Conservation (phyloP, 495 filamentous ascomycete genomes). For the Trichoderma parareesei region DNA sequence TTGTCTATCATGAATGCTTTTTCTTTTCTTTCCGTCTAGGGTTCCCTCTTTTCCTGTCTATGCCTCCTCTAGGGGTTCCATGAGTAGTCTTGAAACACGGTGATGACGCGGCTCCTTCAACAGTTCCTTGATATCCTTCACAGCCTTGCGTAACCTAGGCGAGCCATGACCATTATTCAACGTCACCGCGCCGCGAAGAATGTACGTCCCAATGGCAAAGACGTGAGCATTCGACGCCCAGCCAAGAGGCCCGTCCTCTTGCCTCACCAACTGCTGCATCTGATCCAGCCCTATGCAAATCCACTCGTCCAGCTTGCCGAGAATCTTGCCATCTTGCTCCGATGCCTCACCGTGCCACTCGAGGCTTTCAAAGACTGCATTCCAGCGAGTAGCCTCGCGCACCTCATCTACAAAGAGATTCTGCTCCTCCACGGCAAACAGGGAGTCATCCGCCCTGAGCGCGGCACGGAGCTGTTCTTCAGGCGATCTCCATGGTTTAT, state of each 20-base stretch:
- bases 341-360: slow-evolving; percentile 13
- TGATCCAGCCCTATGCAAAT: slow-evolving; percentile 45
- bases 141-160: background rate
- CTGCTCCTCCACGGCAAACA: slow-evolving; percentile 85
- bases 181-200: background rate
- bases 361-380: slow-evolving; percentile 33
- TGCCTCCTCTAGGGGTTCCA: background rate
- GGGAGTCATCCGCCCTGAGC: slow-evolving; percentile 53
- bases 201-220: slow-evolving; percentile 53
- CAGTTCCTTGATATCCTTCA: background rate
- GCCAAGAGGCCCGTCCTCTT: slow-evolving; percentile 56
- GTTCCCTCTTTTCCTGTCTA: background rate
- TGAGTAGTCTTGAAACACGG: background rate
- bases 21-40: background rate
- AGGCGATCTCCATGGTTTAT: slow-evolving; percentile 29
- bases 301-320: slow-evolving; percentile 38
- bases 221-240: slow-evolving; percentile 66
- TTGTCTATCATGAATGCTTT: too few species aligned
- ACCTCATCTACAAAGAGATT: slow-evolving; percentile 82
- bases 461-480: slow-evolving; percentile 39
- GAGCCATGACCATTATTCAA: background rate
- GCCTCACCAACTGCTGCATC: slow-evolving; percentile 33
- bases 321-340: slow-evolving; percentile 14
- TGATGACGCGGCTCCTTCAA: background rate
- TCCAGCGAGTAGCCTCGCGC: slow-evolving; percentile 61